These are phyloP conservation scores for Detonula confervacea DNA, from an alignment of 352 stramenopile species.

Conservation along the genomic window DNA sequence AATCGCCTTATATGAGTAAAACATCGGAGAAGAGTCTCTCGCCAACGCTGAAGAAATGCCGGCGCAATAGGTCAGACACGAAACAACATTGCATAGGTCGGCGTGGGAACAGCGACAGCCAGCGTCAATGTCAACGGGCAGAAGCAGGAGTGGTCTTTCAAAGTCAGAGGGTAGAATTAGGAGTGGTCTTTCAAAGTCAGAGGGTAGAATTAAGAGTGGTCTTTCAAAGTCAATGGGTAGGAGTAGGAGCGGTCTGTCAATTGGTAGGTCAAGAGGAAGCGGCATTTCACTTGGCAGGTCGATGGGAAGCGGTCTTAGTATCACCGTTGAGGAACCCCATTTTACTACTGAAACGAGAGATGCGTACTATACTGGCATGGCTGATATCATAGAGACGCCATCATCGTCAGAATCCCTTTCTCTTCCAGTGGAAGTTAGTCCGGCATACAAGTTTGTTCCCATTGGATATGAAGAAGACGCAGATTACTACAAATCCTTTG, in stretches of 20 bases:
- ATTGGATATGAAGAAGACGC: constrained; percentile 27
- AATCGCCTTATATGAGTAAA: constrained; percentile 32
- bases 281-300: no score
- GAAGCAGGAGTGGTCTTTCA: not conserved
- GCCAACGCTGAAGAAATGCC: constrained; percentile 4
- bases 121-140: constrained; percentile 1
- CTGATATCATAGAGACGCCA: constrained; percentile 8
- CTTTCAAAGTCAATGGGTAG: constrained; percentile 9
- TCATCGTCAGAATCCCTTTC: constrained; percentile 10
- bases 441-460: constrained; percentile 26
- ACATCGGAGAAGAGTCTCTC: constrained; percentile 23
- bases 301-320: not conserved
- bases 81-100: constrained; percentile 14
- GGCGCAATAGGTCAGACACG: not conserved
- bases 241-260: not conserved
- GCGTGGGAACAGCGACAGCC: constrained; percentile 24
- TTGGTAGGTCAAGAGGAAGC: no score
- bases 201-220: not conserved
- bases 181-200: constrained; percentile 4
- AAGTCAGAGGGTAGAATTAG: not conserved
- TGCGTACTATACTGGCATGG: no score
- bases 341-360: not conserved
- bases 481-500: constrained; percentile 23
- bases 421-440: constrained; percentile 25
- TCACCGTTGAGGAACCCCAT: not conserved